phyloP scores from a whole-genome alignment of 495 filamentous ascomycete genomes.

The Penicillium nucicola region DNA sequence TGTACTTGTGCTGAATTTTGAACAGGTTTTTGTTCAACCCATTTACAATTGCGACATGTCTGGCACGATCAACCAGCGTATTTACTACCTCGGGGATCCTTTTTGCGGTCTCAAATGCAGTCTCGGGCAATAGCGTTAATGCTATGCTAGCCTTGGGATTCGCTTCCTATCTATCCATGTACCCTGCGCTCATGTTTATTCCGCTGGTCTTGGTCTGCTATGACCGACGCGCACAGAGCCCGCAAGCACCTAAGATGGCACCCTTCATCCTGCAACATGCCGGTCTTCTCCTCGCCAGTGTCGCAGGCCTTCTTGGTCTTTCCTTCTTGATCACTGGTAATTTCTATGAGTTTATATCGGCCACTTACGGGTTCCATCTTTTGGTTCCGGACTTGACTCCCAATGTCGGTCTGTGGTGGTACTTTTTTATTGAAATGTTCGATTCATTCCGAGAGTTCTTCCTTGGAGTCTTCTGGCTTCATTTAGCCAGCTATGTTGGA shows the following conservation, averaged over 20 bases:
- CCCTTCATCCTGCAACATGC: conserved; percentile 53
- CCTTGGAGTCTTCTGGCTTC: conserved; percentile 95
- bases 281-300: conserved; percentile 38
- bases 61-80: conserved; percentile 86
- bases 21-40: conserved; percentile 87
- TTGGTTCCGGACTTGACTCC: conserved; percentile 90
- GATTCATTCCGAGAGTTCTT: conserved; percentile 97
- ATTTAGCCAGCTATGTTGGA: conserved; percentile 82
- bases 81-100: conserved; percentile 90
- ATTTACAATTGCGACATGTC: conserved; percentile 87
- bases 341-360: conserved; percentile 79
- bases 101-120: conserved; percentile 77
- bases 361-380: conserved; percentile 89
- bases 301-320: conserved; percentile 60
- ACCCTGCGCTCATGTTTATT: conserved; percentile 81
- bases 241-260: conserved; percentile 18
- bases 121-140: conserved; percentile 67
- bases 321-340: conserved; percentile 74
- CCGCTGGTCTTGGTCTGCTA: conserved; percentile 80
- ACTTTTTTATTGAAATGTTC: conserved; percentile 99
- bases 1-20: conserved; percentile 9
- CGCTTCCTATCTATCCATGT: conserved; percentile 87
- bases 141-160: conserved; percentile 84
- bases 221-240: conserved; percentile 51
- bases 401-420: conserved; percentile 98